Conservation (phyloP, 371 early-diverging fungal genomes). For the Vairimorpha necatrix region DNA sequence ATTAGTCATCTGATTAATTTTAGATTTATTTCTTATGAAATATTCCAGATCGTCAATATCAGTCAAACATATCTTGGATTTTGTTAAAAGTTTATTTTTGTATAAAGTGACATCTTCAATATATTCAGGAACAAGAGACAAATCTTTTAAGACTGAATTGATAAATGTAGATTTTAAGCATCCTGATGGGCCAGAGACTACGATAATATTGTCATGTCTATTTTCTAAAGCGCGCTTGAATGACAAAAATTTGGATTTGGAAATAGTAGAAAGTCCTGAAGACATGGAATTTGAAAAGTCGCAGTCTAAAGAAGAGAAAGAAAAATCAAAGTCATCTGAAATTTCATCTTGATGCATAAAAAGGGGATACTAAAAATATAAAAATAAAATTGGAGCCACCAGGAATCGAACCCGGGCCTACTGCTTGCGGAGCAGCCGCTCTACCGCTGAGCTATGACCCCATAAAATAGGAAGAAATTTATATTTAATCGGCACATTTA, state of each 20-base stretch:
- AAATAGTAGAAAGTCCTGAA: too few species aligned
- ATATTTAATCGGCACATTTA: too few species aligned
- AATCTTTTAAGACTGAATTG: neutral
- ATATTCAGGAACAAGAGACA: constrained; percentile 9
- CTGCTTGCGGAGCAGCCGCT: constrained; percentile 47
- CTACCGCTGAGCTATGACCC: constrained; percentile 45
- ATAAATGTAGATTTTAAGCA: constrained; percentile 24
- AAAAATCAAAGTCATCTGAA: too few species aligned
- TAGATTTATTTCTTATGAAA: constrained; percentile 10
- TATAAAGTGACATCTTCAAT: constrained; percentile 10
- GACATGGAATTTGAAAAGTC: too few species aligned
- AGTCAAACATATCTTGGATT: constrained; percentile 4
- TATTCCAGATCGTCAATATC: constrained; percentile 21
- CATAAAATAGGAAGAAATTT: neutral
- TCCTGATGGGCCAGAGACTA: constrained; percentile 28
- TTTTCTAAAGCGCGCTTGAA: neutral
- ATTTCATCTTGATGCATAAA: too few species aligned
- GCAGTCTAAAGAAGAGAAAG: too few species aligned
- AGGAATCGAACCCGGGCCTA: constrained; percentile 49
- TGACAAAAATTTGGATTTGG: constrained; percentile 16
- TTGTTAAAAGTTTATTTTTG: neutral
- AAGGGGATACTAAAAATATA: too few species aligned
- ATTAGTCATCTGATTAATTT: constrained; percentile 9
- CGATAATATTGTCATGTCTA: neutral
- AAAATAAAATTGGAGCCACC: constrained; percentile 50